Conservation (phyloP, 441 rosid genomes). For the Capsella rubella region DNA sequence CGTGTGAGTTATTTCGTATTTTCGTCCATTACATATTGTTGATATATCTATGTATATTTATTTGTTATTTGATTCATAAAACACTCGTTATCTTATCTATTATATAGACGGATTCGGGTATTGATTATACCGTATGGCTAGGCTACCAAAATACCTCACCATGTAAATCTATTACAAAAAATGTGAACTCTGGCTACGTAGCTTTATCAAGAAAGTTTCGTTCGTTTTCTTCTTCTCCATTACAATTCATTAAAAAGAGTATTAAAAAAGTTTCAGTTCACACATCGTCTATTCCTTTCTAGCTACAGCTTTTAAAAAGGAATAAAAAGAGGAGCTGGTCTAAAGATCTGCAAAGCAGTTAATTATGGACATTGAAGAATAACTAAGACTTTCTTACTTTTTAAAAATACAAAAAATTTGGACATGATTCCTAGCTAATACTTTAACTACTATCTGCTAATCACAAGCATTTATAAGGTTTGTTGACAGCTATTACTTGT, state of each 20-base stretch:
- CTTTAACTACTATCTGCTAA: background rate
- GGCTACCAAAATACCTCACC: too few relatives aligned
- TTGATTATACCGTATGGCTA: too few relatives aligned
- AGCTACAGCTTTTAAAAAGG: background rate
- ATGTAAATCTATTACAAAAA: background rate
- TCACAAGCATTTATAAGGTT: background rate
- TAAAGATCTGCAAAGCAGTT: slow-evolving; percentile 11
- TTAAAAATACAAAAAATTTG: background rate
- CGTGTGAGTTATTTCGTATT: too few relatives aligned
- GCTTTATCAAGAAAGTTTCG: background rate
- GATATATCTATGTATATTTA: too few relatives aligned
- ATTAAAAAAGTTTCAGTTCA: slow-evolving; percentile 5
- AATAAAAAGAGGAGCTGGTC: background rate
- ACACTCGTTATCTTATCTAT: too few relatives aligned
- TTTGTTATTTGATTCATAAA: too few relatives aligned
- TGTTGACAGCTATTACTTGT: background rate
- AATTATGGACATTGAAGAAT: background rate
- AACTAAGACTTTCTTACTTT: background rate
- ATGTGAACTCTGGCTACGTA: background rate
- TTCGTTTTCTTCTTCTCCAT: slow-evolving; percentile 4
- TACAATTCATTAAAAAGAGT: background rate
- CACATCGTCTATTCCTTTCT: slow-evolving; percentile 13
- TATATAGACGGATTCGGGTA: too few relatives aligned
- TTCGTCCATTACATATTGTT: too few relatives aligned
- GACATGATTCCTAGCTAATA: background rate